These are phyloP conservation scores for Theileria orientalis DNA, from an alignment of 169 alveolate genomes.

Conservation along the genomic window DNA sequence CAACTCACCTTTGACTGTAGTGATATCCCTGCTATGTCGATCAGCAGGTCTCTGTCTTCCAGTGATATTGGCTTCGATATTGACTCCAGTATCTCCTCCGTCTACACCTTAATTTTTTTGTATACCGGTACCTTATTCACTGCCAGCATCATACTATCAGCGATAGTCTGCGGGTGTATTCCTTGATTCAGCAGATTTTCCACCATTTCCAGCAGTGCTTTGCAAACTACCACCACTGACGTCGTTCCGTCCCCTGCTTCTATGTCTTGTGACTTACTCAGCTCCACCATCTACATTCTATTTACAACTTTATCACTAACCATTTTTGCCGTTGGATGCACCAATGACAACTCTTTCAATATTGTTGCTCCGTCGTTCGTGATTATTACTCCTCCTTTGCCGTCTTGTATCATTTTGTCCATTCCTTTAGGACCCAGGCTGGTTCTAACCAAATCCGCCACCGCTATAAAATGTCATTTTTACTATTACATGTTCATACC, in stretches of 20 bases:
- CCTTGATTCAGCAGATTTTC: conserved; percentile 92
- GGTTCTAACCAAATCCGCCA: conserved; percentile 97
- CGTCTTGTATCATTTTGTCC: conserved; percentile 99
- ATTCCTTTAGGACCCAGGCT: conserved; percentile 99
- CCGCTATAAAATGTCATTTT: conserved; percentile 76
- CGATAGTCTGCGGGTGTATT: conserved; percentile 96
- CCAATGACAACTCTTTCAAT: conserved; percentile 92
- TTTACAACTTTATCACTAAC: conserved; percentile 6
- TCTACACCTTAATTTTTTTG: not conserved
- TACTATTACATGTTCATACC: conserved; percentile 40
- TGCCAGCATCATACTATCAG: conserved; percentile 93
- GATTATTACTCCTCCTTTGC: conserved; percentile 95
- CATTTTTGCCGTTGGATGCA: conserved; percentile 98
- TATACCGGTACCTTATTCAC: conserved; percentile 58
- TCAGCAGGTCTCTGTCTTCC: conserved; percentile 90
- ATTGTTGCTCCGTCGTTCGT: conserved; percentile 99
- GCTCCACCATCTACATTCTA: conserved; percentile 87
- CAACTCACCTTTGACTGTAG: conserved; percentile 87
- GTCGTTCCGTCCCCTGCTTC: conserved; percentile 99
- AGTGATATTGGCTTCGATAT: conserved; percentile 92
- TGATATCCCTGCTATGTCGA: conserved; percentile 94
- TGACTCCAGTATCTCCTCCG: conserved; percentile 87
- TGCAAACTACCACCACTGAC: conserved; percentile 98
- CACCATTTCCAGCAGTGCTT: conserved; percentile 94
- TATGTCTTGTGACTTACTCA: conserved; percentile 97